Evolutionary conservation across 345 rosid species (phyloP), one percentile per base, ranked within the genome.

Genomic region (Boechera stricta): DNA sequence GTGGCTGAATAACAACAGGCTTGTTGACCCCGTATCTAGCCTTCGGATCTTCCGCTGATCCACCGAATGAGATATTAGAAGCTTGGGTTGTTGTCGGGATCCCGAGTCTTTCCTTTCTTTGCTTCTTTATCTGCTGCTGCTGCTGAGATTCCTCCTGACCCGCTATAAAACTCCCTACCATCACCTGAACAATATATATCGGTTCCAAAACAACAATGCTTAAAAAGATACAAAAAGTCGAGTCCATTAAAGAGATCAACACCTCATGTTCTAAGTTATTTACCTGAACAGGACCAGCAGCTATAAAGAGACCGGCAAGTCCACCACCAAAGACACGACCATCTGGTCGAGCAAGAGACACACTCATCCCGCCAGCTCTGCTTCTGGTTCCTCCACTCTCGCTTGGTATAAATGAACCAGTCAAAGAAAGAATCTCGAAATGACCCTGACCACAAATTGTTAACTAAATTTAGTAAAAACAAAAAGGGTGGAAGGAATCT

Each of bases 211-310:
- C 33, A 28, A 38, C 47, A 54, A 62, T 53, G 79, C 18, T 76
- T 74, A 74, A 33, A 15, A 49, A 3, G 39, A 39, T 5, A 52
- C 2, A 10, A 38, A 62, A 2, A 32, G 2, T 18, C 3, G 6
- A 77, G 36, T 45, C 18, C 6, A 21, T 3, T 60, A 13, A 26
- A 53, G 60, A 54, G 35, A 42, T 5, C 31, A 61, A 60, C 31
- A 61, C 15, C 16, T 68, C 9, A 16, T 69, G 35, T 8, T 42
- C 15, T 11, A 39, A 58, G 49, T 12, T 41, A 51, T 28, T 11
- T 84, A 89, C 99, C 98, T 89, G 94, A 60, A 95, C 99, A 3
- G 98, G 94, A 61, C 96, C 94, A 36, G 98, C 98, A 21, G 99
- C 97, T 11, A 93, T 74, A 82, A 96, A 80, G 65, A 91, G 78